Conservation (phyloP, 106 monocot species). For the Allium cepa region DNA sequence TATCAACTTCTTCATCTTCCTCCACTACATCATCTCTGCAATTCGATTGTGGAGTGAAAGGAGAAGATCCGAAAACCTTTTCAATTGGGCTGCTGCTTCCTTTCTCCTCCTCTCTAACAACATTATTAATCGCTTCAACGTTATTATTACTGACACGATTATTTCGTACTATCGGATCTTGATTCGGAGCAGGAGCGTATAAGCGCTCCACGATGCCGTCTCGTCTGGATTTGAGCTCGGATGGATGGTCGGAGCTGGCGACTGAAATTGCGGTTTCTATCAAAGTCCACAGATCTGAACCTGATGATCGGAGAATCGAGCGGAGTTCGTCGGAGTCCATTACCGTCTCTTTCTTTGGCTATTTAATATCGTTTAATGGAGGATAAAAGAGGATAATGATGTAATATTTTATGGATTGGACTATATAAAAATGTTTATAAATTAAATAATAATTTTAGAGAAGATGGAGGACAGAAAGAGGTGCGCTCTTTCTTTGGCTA, state of each 20-base stretch:
- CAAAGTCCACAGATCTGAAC: slow-evolving; percentile 31
- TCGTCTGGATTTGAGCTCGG: slow-evolving; percentile 18
- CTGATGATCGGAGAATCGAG: slow-evolving; percentile 13
- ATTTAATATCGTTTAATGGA: too few species aligned
- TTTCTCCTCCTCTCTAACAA: slow-evolving; percentile 1
- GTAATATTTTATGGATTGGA: too few species aligned
- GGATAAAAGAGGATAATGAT: too few species aligned
- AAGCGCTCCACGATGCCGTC: slow-evolving; percentile 37
- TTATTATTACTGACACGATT: neutral
- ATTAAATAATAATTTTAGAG: too few species aligned
- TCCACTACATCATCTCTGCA: neutral
- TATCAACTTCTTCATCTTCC: slow-evolving; percentile 9
- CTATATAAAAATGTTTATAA: too few species aligned
- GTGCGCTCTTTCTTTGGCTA: too few species aligned
- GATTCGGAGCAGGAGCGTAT: slow-evolving; percentile 14
- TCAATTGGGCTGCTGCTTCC: slow-evolving; percentile 10
- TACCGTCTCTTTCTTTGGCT: too few species aligned
- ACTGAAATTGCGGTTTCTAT: slow-evolving; percentile 28
- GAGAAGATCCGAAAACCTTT: slow-evolving; percentile 1
- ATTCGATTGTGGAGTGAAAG: slow-evolving; percentile 6
- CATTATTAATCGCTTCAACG: slow-evolving; percentile 3
- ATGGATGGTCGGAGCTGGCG: slow-evolving; percentile 19
- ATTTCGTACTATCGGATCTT: slow-evolving; percentile 8
- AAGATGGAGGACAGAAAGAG: too few species aligned
- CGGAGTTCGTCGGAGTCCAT: slow-evolving; percentile 30